Conservation (phyloP, 2,329 filamentous ascomycete species). For the Metarhizium anisopliae region DNA sequence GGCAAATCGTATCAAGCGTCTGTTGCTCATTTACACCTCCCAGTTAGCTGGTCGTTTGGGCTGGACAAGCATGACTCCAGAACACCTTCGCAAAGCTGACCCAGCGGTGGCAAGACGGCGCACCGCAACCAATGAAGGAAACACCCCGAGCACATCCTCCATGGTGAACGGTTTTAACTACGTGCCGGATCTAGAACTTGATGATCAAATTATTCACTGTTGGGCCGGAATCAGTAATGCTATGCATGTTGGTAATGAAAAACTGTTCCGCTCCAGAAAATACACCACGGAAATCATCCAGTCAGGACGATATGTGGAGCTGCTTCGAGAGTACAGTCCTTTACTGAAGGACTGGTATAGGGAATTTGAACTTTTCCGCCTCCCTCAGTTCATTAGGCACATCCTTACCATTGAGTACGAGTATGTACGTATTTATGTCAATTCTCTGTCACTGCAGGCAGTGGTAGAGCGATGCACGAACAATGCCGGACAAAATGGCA, state of each 20-base stretch:
- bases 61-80: constrained; percentile 88
- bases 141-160: constrained; percentile 52
- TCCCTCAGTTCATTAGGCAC: constrained; percentile 57
- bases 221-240: constrained; percentile 91
- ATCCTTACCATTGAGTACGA: constrained; percentile 93
- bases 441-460: constrained; percentile 87
- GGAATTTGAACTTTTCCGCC: constrained; percentile 70
- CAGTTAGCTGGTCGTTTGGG: constrained; percentile 90
- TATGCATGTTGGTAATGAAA: constrained; percentile 85
- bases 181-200: constrained; percentile 56
- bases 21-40: constrained; percentile 84
- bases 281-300: constrained; percentile 85
- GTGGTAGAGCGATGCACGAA: constrained; percentile 88
- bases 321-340: constrained; percentile 74
- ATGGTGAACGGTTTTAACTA: constrained; percentile 54
- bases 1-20: constrained; percentile 70
- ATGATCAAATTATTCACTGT: constrained; percentile 69
- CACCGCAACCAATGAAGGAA: constrained; percentile 43
- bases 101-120: constrained; percentile 44
- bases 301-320: constrained; percentile 71
- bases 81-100: constrained; percentile 49
- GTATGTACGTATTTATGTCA: constrained; percentile 89
- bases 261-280: constrained; percentile 77
- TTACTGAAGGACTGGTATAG: constrained; percentile 70
- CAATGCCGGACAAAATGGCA: constrained; percentile 46